phyloP scores from a whole-genome alignment of 768 basidiomycete species.

The Termitomyces sp. region DNA sequence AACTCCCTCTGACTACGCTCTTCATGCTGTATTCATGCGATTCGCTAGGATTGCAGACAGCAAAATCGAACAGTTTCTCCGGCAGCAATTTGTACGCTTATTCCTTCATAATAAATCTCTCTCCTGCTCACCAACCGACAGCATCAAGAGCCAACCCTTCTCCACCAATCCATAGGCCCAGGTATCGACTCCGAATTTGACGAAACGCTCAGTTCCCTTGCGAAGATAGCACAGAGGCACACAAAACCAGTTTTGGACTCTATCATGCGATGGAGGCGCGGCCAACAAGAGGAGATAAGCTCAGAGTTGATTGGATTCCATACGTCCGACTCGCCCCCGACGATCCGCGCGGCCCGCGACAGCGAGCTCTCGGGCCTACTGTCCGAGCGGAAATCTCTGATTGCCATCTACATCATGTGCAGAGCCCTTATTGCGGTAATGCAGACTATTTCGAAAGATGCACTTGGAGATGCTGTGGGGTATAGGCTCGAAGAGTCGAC shows the following conservation, averaged over 20 bases:
- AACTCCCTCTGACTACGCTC: constrained; percentile 83
- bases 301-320: constrained; percentile 50
- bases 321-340: constrained; percentile 30
- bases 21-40: constrained; percentile 84
- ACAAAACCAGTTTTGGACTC: constrained; percentile 82
- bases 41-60: constrained; percentile 77
- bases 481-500: constrained; percentile 82
- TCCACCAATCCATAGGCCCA: constrained; percentile 65
- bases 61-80: constrained; percentile 74
- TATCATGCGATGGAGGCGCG: constrained; percentile 83
- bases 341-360: constrained; percentile 28
- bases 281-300: constrained; percentile 58
- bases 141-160: constrained; percentile 60
- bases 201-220: constrained; percentile 77
- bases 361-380: constrained; percentile 47
- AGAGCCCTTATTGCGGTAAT: constrained; percentile 78
- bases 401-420: constrained; percentile 87
- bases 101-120: not conserved
- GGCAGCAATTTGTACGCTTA: constrained; percentile 55
- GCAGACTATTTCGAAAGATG: constrained; percentile 66
- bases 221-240: constrained; percentile 80
- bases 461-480: constrained; percentile 72
- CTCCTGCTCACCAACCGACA: constrained; percentile 20
- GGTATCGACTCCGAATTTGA: constrained; percentile 78
- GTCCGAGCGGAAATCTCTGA: constrained; percentile 71